Base-by-base conservation (phyloP, 2,329 filamentous ascomycete genomes). In the Ceratocystiopsis minuta region DNA sequence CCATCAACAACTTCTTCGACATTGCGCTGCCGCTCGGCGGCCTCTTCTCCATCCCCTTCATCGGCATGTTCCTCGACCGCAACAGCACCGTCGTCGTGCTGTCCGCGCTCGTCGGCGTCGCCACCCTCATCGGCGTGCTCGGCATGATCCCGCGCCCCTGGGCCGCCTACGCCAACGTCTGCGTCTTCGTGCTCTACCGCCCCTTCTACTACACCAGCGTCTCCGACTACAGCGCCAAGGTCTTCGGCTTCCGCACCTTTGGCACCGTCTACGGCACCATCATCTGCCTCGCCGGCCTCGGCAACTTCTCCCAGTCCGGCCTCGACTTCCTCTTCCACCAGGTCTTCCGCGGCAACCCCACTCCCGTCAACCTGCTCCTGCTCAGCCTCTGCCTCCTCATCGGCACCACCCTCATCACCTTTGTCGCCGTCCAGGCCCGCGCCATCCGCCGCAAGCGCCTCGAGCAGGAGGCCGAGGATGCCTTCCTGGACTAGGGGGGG, bases 211-310 rank as follows among this genome's bases (percentile, higher is more conserved):
- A 94, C 62, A 92, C 85, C 0, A 76, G 84, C 9, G 82, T 94
- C 44, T 88, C 80, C 45, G 86, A 94, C 61, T 93, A 92, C 57
- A 73, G 75, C 16, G 85, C 84, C 46, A 93, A 93, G 60, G 85
- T 94, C 33, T 94, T 94, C 56, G 86, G 86, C 15, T 93, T 93
- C 61, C 70, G 77, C 46, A 93, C 85, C 0, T 94, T 94, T 51
- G 87, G 86, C 37, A 93, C 83, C 44, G 85, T 95, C n/a, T 94
- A 94, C 58, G 86, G 86, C 12, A 68, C 87, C 16, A 81, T 93
- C 49, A 93, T 94, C 51, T 92, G 83, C 58, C 62, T 90, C 2
- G 79, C 85, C 0, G 86, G 87, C 0, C 57, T 94, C 1, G 69
- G 86, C 53, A 93, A 92, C 59, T 87, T 95, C 53, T 73, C 73